Evolutionary conservation across 257 asterid species (phyloP), one percentile per base, ranked within the genome.

Genomic region (Asclepias syriaca): DNA sequence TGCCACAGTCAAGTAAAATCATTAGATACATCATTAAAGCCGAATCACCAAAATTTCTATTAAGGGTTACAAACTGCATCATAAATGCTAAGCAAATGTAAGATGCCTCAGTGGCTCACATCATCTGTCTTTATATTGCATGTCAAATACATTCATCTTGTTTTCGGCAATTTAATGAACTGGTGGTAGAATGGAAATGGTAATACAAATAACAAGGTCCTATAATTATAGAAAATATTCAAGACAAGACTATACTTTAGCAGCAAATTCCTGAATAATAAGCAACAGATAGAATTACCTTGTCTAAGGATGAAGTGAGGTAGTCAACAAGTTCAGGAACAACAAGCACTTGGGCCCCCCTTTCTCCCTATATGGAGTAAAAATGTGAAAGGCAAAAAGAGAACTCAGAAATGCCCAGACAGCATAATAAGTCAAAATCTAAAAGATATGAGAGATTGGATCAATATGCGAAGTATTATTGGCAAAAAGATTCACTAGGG

Each of bases 281-380:
- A 24, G 56, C 19, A 57, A n/a, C 6, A 21, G 8, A 4, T 2
- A 13, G 71, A 68, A 34, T 15, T 79, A 94, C 99, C 99, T 92
- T 95, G 83, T 83, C 90, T 86, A 95, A 65, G 54, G 97, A 74
- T 50, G 93, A 82, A 58, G 68, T 68, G 50, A 95, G 84, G 81
- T 90, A 90, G 85, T 92, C 96, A 61, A 88, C 90, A 49, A 92
- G 93, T 77, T 95, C 99, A 3, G 98, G 97, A 83, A 88, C 97
- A 80, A 92, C 85, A 72, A 95, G 92, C 72, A 95, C 74, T 40
- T 92, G 96, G 73, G 96, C 98, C 54, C 98, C 99, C 70, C 84
- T 92, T 74, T 90, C 97, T 66, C 95, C 98, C 99, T 94, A 69
- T 74, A 84, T 40, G 59, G 15, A 60, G 49, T 6, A 71, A 60